Percentiles rank a stretch among this genome's conserved stretches.
phyloP scores from a whole-genome alignment of 805 yeast genomes.

The Kuraishia piskuri region DNA sequence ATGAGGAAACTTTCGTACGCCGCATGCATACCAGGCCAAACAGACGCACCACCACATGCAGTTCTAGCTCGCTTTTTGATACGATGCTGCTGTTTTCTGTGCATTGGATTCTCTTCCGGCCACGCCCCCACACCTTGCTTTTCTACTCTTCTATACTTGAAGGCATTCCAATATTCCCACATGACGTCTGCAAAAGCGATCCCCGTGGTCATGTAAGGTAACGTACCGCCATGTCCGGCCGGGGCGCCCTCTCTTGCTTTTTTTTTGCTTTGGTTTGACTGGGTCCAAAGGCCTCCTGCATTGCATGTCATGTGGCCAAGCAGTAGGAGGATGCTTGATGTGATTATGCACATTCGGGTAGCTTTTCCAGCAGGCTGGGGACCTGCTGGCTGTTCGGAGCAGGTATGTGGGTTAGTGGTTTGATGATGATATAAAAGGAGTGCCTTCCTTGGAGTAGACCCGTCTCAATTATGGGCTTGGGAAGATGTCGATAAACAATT shows the following conservation, averaged over 20 bases:
- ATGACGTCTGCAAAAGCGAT: not conserved
- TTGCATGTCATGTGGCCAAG: not conserved
- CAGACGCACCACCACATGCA: not conserved
- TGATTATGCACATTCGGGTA: not conserved
- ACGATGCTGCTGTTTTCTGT: not conserved
- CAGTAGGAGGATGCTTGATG: not conserved
- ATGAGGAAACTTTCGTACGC: not conserved
- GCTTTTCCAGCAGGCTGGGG: too few relatives aligned
- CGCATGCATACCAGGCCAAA: not conserved
- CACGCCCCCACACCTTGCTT: not conserved
- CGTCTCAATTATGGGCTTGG: not conserved
- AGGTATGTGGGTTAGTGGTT: not conserved
- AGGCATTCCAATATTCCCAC: not conserved
- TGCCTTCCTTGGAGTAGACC: not conserved
- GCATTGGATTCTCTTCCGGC: not conserved
- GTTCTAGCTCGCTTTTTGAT: not conserved
- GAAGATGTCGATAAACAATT: not conserved
- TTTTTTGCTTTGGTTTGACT: too few relatives aligned
- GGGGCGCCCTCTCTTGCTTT: not conserved
- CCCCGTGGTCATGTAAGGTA: not conserved
- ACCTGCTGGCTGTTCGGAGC: too few relatives aligned
- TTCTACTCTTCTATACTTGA: not conserved
- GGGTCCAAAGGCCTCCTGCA: not conserved
- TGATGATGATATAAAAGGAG: not conserved
- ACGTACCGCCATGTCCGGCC: not conserved